A percentile compares a stretch with the other conserved stretches of the same genome.
These are phyloP conservation scores for Pseudogymnoascus sp. DNA, from an alignment of 2,329 filamentous ascomycete species.

Conservation along the genomic window DNA sequence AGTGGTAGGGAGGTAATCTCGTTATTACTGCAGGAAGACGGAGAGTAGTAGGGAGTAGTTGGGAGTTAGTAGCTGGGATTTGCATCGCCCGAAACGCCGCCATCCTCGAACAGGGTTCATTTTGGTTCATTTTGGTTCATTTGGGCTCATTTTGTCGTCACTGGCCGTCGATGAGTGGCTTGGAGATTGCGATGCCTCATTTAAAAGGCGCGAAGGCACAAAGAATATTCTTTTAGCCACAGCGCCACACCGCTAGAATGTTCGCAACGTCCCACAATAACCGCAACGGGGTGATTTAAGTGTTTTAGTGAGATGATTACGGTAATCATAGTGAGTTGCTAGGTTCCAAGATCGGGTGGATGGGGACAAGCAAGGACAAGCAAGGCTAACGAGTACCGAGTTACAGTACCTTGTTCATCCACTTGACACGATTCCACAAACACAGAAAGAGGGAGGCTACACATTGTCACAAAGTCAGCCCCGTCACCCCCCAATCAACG, in stretches of 20 bases:
- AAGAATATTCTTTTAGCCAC: slow-evolving; percentile 8
- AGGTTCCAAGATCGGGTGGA: not conserved
- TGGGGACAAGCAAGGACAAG: not conserved
- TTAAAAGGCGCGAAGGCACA: not conserved
- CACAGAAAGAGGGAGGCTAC: not conserved
- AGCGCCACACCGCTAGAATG: slow-evolving; percentile 2
- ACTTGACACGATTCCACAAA: slow-evolving; percentile 6
- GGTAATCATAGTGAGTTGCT: not conserved
- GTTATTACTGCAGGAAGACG: not conserved
- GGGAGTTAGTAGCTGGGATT: not conserved
- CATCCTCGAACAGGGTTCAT: not conserved
- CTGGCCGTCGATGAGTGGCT: not conserved
- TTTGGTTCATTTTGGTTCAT: not conserved
- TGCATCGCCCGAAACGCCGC: not conserved
- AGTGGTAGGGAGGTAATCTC: not conserved
- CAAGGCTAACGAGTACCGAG: slow-evolving; percentile 1
- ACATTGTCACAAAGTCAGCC: not conserved
- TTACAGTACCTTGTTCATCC: slow-evolving; percentile 1
- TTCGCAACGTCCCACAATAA: not conserved
- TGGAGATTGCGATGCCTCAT: not conserved
- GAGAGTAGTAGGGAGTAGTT: not conserved
- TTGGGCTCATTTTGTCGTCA: not conserved
- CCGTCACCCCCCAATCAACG: not conserved
- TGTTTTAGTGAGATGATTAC: no score
- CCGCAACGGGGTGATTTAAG: no score